Percentiles rank a stretch among this genome's conserved stretches.
phyloP scores from a whole-genome alignment of 2,329 filamentous ascomycete genomes.

The Cladorrhinum sp. region DNA sequence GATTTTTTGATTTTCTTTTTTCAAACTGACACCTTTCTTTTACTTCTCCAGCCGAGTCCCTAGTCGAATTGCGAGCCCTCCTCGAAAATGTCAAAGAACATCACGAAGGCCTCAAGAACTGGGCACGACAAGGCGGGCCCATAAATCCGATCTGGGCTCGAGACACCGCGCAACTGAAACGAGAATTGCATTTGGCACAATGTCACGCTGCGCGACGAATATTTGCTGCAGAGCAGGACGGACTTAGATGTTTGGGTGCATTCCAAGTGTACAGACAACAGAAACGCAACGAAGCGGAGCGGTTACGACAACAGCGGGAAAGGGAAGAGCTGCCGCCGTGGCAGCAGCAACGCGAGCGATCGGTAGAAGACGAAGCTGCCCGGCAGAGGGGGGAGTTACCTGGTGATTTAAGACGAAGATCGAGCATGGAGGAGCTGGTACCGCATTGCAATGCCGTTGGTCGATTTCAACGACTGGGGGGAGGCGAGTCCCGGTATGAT shows the following conservation, averaged over 20 bases:
- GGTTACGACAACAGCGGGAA: conserved; percentile 33
- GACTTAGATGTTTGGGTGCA: conserved; percentile 53
- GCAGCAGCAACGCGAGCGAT: conserved; percentile 24
- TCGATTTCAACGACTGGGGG: conserved; percentile 54
- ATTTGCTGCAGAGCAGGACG: conserved; percentile 49
- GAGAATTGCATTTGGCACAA: conserved; percentile 55
- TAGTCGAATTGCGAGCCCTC: conserved; percentile 48
- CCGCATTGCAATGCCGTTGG: conserved; percentile 50
- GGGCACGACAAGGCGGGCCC: conserved; percentile 52
- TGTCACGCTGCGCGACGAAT: conserved; percentile 56
- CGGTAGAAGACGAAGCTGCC: neutral
- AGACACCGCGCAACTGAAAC: conserved; percentile 48
- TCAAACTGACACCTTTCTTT: neutral
- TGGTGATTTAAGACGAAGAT: conserved; percentile 11
- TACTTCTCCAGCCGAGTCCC: conserved; percentile 46
- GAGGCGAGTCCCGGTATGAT: conserved; percentile 35
- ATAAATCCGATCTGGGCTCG: conserved; percentile 55
- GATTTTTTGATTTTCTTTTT: neutral
- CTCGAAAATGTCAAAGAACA: conserved; percentile 46
- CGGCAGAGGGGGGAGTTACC: conserved; percentile 8
- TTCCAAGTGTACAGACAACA: conserved; percentile 52
- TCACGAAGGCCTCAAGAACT: conserved; percentile 50
- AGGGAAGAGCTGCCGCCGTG: conserved; percentile 25
- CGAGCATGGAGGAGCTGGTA: conserved; percentile 46
- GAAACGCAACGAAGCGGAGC: conserved; percentile 38